A percentile compares a stretch with the other conserved stretches of the same genome.
Evolutionary conservation across 169 alveolate genomes (phyloP).

Genomic region (Eimeria acervulina): DNA sequence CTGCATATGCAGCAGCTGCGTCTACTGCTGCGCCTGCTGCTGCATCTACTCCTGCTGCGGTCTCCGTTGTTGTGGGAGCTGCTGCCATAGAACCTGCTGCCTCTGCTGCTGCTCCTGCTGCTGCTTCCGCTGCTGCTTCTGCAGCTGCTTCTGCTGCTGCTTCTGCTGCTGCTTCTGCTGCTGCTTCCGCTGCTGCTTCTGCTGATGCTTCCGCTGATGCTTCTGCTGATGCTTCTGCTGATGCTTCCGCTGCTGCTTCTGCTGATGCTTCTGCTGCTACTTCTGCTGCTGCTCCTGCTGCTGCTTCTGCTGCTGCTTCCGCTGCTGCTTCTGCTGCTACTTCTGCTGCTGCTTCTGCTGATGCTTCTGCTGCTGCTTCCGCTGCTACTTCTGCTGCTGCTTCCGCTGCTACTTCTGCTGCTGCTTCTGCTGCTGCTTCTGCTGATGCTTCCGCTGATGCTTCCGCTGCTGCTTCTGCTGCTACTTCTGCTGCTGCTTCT

Average conservation of each 20-base stretch:
- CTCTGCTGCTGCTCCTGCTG: background rate
- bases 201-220: background rate
- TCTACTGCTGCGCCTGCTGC: background rate
- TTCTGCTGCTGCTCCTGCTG: background rate
- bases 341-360: background rate
- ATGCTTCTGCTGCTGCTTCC: background rate
- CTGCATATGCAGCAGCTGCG: background rate
- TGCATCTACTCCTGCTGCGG: background rate
- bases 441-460: too few relatives aligned
- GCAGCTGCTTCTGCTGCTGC: background rate
- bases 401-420: background rate
- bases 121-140: background rate
- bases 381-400: background rate
- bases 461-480: too few relatives aligned
- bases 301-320: background rate
- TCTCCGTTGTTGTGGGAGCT: background rate
- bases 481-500: too few relatives aligned
- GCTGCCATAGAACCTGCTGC: background rate
- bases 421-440: background rate
- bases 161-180: background rate
- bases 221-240: background rate
- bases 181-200: background rate
- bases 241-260: background rate
- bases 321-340: background rate
- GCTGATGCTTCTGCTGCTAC: background rate